Evolutionary conservation across 805 yeast species (phyloP), one percentile per base, ranked within the genome.

Genomic region (Saccharomycopsis schoenii): DNA sequence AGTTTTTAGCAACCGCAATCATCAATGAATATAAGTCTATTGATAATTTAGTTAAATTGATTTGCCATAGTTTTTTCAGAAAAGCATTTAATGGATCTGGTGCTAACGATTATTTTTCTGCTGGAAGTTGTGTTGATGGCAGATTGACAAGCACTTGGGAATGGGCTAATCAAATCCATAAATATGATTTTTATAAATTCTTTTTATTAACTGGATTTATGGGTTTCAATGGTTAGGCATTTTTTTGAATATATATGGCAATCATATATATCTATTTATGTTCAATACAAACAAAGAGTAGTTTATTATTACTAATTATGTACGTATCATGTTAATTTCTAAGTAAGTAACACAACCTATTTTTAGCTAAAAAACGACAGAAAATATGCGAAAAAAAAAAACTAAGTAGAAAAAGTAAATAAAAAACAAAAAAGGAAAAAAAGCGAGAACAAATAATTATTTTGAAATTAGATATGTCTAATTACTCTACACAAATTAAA

Each of bases 81-180:
- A 83, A 79, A 65, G 85, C 84, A 0, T 81, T 86, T 70, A 90
- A 86, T 70, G 92, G 94, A 1, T 84, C 89, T 10, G 96, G 96
- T 56, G 91, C 92, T 10, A 90, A 87, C 68, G 88, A 88, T 70
- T 88, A 85, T 70, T 87, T 84, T 69, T 87, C 86, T 77, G 89
- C 91, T 37, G 96, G 96, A 1, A 83, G 89, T 1, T 88, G 96
- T 72, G 88, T 88, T 57, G 96, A 88, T 70, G 96, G 94, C 21
- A 80, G 92, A 59, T 74, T 88, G 56, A 88, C 94, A 0, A 82
- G 88, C 59, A 89, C 91, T 1, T 88, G 93, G 89, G 88, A 87
- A 67, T 88, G 89, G 79, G 87, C 91, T 60, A 88, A 87, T 68
- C 79, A 80, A 64, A 82, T 88, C 50, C 73, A 83, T 29, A 84